Evolutionary conservation across 345 rosid species (phyloP).

Genomic region (Populus alba): DNA sequence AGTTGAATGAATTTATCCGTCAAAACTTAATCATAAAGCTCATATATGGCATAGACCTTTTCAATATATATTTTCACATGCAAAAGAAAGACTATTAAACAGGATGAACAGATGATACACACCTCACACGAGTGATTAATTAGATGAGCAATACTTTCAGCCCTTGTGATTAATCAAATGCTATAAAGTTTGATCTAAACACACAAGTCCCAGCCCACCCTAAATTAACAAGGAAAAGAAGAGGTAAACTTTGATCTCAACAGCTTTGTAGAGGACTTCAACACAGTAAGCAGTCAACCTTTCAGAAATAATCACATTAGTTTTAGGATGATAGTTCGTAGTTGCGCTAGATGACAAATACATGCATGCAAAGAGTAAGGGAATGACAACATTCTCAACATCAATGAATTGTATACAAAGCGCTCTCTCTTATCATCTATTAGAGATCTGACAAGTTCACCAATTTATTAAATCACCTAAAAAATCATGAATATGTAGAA

Average conservation of each 20-base stretch:
- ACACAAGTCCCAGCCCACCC: constrained; percentile 95
- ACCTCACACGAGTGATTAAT: constrained; percentile 96
- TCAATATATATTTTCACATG: neutral
- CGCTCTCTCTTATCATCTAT: constrained; percentile 95
- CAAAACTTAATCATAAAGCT: neutral
- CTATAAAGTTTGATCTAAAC: constrained; percentile 48
- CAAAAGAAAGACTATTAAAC: neutral
- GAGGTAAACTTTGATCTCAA: neutral
- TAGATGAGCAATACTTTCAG: constrained; percentile 95
- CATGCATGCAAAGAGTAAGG: neutral
- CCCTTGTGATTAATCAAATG: constrained; percentile 68
- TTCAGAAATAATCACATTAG: neutral
- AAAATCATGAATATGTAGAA: neutral
- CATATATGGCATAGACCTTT: neutral
- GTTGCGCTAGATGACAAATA: neutral
- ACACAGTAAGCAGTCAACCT: neutral
- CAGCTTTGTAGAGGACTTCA: neutral
- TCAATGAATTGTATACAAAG: constrained; percentile 82
- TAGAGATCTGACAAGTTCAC: constrained; percentile 89
- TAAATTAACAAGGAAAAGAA: constrained; percentile 18
- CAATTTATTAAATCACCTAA: constrained; percentile 89
- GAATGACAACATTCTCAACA: constrained; percentile 10
- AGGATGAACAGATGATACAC: neutral
- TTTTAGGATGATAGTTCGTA: neutral
- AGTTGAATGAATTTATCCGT: neutral